A percentile compares a stretch with the other conserved stretches of the same genome.
Conservation (phyloP, 768 basidiomycete species). For the Auriscalpium orientale region DNA sequence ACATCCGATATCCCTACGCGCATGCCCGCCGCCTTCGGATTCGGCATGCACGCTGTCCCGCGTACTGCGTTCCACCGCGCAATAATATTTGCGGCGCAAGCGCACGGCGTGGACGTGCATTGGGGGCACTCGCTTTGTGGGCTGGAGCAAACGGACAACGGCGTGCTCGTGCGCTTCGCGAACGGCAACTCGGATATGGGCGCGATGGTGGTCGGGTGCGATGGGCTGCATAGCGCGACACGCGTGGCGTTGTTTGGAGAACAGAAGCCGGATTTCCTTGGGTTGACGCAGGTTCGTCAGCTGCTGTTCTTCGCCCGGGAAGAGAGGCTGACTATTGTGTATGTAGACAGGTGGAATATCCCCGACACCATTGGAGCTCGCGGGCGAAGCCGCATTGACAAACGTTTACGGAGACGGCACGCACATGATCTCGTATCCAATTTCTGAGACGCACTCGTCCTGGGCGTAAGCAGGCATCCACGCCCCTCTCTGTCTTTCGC, state of each 20-base stretch:
- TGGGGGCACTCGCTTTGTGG: slow-evolving; percentile 27
- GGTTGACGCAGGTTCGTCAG: slow-evolving; percentile 28
- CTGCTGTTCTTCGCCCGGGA: not conserved
- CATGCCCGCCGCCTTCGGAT: slow-evolving; percentile 18
- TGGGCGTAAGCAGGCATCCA: slow-evolving; percentile 28
- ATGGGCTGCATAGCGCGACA: slow-evolving; percentile 37
- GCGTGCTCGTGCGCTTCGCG: slow-evolving; percentile 27
- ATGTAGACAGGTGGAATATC: slow-evolving; percentile 30
- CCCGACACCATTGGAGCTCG: slow-evolving; percentile 15
- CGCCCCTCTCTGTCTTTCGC: not conserved
- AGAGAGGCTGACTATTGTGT: not conserved
- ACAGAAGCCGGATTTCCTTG: slow-evolving; percentile 29
- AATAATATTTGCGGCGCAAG: slow-evolving; percentile 25
- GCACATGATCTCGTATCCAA: slow-evolving; percentile 31
- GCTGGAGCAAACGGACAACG: slow-evolving; percentile 23
- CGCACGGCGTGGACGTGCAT: slow-evolving; percentile 26
- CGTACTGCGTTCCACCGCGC: slow-evolving; percentile 24
- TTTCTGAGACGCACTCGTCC: slow-evolving; percentile 23
- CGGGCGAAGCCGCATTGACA: slow-evolving; percentile 17
- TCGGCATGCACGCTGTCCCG: slow-evolving; percentile 24
- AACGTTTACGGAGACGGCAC: slow-evolving; percentile 31
- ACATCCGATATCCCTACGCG: slow-evolving; percentile 17
- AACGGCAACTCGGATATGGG: slow-evolving; percentile 29
- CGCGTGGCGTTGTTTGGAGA: slow-evolving; percentile 30
- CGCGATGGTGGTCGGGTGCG: slow-evolving; percentile 36